phyloP scores from a whole-genome alignment of 2,329 filamentous ascomycete species.

The Mycocentrospora acerina region DNA sequence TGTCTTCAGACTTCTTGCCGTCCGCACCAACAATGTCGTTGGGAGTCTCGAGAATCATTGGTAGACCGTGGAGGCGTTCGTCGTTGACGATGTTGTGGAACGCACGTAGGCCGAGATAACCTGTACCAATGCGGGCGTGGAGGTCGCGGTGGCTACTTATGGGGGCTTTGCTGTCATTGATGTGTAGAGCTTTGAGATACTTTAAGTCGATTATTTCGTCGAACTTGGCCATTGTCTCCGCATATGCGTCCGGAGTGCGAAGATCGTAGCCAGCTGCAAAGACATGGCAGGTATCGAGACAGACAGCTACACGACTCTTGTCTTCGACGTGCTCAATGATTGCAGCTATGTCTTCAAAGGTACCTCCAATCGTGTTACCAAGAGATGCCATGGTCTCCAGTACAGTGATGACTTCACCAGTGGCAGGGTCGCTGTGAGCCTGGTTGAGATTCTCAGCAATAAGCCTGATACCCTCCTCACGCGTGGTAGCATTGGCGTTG shows the following conservation, averaged over 20 bases:
- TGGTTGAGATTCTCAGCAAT: constrained; percentile 82
- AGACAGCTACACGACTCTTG: constrained; percentile 85
- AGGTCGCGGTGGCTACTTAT: constrained; percentile 79
- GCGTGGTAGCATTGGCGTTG: constrained; percentile 67
- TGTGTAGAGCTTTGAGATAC: constrained; percentile 82
- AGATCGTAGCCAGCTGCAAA: constrained; percentile 95
- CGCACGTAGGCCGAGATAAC: constrained; percentile 84
- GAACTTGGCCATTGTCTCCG: constrained; percentile 72
- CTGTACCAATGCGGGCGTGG: constrained; percentile 95
- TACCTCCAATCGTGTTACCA: constrained; percentile 83
- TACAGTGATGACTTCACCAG: constrained; percentile 74
- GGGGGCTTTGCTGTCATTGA: constrained; percentile 96
- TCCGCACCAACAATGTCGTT: constrained; percentile 70
- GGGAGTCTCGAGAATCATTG: constrained; percentile 96
- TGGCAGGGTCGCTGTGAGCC: constrained; percentile 68
- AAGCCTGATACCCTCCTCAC: constrained; percentile 70
- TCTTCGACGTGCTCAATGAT: constrained; percentile 80
- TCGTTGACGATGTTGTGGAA: constrained; percentile 93
- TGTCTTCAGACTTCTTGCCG: constrained; percentile 71
- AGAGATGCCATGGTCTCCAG: constrained; percentile 92
- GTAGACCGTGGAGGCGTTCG: constrained; percentile 70
- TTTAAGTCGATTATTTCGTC: constrained; percentile 73
- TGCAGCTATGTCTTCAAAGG: constrained; percentile 81
- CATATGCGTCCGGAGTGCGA: constrained; percentile 71
- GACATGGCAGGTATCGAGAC: constrained; percentile 94